Percentiles rank a stretch among this genome's conserved stretches.
Conservation (phyloP, 75 land plant genomes). For the Sequoia sempervirens region DNA sequence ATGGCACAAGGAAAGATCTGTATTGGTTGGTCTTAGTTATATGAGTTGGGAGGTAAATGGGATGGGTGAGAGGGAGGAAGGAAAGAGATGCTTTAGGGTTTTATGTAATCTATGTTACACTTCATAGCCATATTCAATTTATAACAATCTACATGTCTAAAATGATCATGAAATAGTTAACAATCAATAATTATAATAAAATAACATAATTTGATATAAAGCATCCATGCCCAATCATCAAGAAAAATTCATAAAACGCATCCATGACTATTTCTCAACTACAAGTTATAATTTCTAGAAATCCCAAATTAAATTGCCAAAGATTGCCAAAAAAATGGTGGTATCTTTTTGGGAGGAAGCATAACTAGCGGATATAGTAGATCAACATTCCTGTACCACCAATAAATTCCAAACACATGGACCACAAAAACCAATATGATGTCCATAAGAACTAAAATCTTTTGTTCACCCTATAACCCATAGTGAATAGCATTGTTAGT, state of each 20-base stretch:
- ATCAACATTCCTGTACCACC: slow-evolving; percentile 77
- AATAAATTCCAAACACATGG: slow-evolving; percentile 70
- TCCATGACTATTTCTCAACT: not conserved
- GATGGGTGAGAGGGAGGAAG: no score
- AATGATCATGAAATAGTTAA: no score
- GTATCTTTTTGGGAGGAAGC: slow-evolving; percentile 75
- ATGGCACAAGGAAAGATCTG: no score
- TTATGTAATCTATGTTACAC: no score
- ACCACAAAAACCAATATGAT: slow-evolving; percentile 34
- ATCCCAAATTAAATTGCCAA: not conserved
- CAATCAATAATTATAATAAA: no score
- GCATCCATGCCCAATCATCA: not conserved
- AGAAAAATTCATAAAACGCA: not conserved
- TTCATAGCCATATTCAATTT: no score
- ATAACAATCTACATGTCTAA: no score
- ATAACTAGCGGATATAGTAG: slow-evolving; percentile 58
- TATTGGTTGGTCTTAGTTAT: no score
- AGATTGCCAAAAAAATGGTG: slow-evolving; percentile 32
- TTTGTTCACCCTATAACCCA: slow-evolving; percentile 69
- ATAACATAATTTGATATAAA: not conserved
- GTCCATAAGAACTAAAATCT: slow-evolving; percentile 40
- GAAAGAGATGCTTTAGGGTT: no score
- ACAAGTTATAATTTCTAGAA: not conserved
- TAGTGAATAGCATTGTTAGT: not conserved
- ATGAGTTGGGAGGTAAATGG: no score